Conservation (phyloP, 2,329 filamentous ascomycete genomes). For the Diplodia mutila region DNA sequence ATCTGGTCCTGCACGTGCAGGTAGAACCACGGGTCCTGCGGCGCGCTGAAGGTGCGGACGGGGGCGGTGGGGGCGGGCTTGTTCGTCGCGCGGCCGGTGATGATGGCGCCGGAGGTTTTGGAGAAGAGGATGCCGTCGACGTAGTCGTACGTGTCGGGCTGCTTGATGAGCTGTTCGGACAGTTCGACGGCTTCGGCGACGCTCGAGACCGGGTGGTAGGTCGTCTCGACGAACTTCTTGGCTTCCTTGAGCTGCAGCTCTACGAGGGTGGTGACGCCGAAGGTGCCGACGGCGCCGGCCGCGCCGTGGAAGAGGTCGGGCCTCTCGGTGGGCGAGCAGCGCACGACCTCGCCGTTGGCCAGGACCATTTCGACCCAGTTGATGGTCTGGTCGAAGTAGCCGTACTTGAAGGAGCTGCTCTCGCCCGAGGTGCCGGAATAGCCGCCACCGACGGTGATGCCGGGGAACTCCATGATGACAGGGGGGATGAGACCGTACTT, state of each 20-base stretch:
- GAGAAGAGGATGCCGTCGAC: conserved; percentile 57
- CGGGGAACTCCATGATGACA: conserved; percentile 73
- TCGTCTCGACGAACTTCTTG: conserved; percentile 54
- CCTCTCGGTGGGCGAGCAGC: conserved; percentile 58
- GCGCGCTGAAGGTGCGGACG: conserved; percentile 44
- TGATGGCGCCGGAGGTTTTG: conserved; percentile 46
- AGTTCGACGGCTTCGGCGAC: conserved; percentile 49
- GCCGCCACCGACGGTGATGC: conserved; percentile 71
- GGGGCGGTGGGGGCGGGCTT: background rate
- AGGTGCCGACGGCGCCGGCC: conserved; percentile 67
- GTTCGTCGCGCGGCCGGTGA: conserved; percentile 51
- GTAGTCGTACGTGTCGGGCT: conserved; percentile 46
- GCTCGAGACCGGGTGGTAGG: conserved; percentile 50
- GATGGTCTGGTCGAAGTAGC: conserved; percentile 67
- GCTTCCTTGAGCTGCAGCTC: conserved; percentile 53
- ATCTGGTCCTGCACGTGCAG: conserved; percentile 45
- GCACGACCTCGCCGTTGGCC: conserved; percentile 61
- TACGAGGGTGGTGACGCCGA: conserved; percentile 67
- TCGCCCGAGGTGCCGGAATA: conserved; percentile 71
- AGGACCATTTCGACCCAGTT: conserved; percentile 68
- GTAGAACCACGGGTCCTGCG: conserved; percentile 58
- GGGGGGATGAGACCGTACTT: conserved; percentile 62
- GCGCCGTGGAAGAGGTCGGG: conserved; percentile 67
- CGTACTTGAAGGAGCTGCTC: conserved; percentile 70
- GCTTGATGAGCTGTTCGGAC: conserved; percentile 40